Evolutionary conservation across 2,329 filamentous ascomycete species (phyloP), one percentile per base, ranked within the genome.

Genomic region (Trichophyton rubrum): DNA sequence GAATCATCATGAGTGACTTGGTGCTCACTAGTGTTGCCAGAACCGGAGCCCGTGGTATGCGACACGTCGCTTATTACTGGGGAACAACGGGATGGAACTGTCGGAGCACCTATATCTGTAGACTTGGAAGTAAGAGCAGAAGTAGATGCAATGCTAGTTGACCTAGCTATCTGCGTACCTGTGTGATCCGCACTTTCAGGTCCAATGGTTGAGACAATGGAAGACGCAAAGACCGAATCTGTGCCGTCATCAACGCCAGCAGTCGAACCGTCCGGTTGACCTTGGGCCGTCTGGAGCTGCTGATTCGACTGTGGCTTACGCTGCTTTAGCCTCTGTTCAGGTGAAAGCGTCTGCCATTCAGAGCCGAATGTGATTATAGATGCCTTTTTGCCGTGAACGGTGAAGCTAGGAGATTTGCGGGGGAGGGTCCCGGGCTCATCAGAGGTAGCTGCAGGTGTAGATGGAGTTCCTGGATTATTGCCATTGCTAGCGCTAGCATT

Each of bases 381-480:
- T 2, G 93, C 93, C 74, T 99, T 97, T 78, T 97, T 99, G 63
- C 93, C 92, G 69, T 99, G 93, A 3, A 99, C 86, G 3, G 93
- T 95, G 72, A 99, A 99, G 67, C 89, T 95, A 3, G 90, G 90
- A 11, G 88, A 84, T 11, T 87, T 87, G 56, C 93, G 85, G 5
- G 87, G 79, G 11, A 99, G 38, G 9, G 40, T 53, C 20, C 60
- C 60, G 9, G 60, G 57, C 51, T 63, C 62, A 43, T 57, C 55
- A 15, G 33, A 40, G 17, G 33, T 40, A 11, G 55, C 40, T 24
- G 33, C 4, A 2, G 62, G 61, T n/a, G 66, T 62, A 17, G 64
- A 72, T 69, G 68, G 72, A 56, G 68, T 76, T 17, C 83, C 82
- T 38, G 83, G 82, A n/a, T 35, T 55, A 15, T 57, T 57, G 17